phyloP scores from a whole-genome alignment of 2,329 filamentous ascomycete species.

The Grosmannia clavigera region DNA sequence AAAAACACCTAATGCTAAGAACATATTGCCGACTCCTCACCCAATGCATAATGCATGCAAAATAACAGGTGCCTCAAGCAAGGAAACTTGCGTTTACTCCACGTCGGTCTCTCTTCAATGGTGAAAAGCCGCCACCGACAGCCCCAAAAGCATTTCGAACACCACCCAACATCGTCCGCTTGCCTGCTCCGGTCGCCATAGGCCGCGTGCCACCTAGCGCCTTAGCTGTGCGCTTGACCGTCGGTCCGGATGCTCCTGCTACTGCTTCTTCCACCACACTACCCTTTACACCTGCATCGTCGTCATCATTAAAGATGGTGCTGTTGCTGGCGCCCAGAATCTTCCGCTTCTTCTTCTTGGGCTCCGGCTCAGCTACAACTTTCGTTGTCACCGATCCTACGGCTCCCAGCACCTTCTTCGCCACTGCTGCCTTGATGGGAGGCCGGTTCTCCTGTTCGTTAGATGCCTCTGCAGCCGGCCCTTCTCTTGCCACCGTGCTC shows the following conservation, averaged over 20 bases:
- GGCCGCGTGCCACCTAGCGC: conserved; percentile 12
- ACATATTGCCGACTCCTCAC: neutral
- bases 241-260: conserved; percentile 24
- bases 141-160: conserved; percentile 33
- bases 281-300: conserved; percentile 25
- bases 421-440: conserved; percentile 14
- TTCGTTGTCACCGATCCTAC: conserved; percentile 5
- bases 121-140: conserved; percentile 42
- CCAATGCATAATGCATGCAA: neutral
- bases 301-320: conserved; percentile 61
- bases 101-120: conserved; percentile 57
- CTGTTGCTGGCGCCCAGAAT: conserved; percentile 49
- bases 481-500: conserved; percentile 21
- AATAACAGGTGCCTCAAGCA: conserved; percentile 14
- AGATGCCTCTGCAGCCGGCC: conserved; percentile 16
- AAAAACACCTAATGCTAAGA: neutral
- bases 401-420: conserved; percentile 3
- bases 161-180: conserved; percentile 17
- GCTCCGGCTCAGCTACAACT: conserved; percentile 21
- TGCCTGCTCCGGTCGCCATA: conserved; percentile 16
- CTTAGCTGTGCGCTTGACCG: conserved; percentile 14
- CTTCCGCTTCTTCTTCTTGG: conserved; percentile 61
- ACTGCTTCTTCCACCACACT: conserved; percentile 16
- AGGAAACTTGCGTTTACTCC: conserved; percentile 50
- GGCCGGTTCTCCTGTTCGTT: conserved; percentile 21